Evolutionary conservation across 1,284 basidiomycete genomes (phyloP), one percentile per base, ranked within the genome.

Genomic region (Sparassis latifolia): DNA sequence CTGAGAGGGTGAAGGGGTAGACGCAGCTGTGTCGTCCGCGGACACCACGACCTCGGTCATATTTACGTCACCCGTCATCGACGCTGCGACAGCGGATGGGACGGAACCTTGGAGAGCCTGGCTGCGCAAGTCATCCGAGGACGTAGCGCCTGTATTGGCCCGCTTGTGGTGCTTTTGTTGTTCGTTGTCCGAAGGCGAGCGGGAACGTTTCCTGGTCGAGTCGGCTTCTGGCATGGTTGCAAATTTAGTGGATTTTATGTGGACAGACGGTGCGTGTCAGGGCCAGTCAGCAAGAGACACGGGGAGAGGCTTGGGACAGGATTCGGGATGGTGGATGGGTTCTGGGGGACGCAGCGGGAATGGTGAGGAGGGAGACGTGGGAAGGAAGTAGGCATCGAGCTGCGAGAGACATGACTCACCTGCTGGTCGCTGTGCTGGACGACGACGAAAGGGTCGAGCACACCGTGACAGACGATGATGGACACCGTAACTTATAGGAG

Each of bases 101-200:
- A 66, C 69, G 67, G 73, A 63, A 53, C 66, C 61, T 55, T 67
- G 69, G 48, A 59, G 60, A 55, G 72, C 65, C 68, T 70, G 67
- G 66, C 71, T 62, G 42, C 59, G 60, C 62, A 70, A 73, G 70
- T 82, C 84, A 83, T 85, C 75, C 68, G 80, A 69, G 54, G 75
- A 69, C 55, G 76, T 66, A 64, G 74, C 74, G 73, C 85, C 88
- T 57, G 85, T 90, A 66, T 91, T 90, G 68, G 84, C 77, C 68
- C 88, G 84, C 74, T 91, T 91, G 69, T 84, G 75, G 57, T 79
- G 77, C 72, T 89, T 87, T 62, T 82, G 82, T 62, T 84, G 76
- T 62, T 89, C 88, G 66, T 73, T 78, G 72, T 90, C 87, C 62
- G 87, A 89, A 52, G 87, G 84, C 51, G 88, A 90, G 66, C 87